Percentiles rank a stretch among this genome's conserved stretches.
Evolutionary conservation across 1,284 basidiomycete genomes (phyloP).

Genomic region (Microbotryomycetes sp.): DNA sequence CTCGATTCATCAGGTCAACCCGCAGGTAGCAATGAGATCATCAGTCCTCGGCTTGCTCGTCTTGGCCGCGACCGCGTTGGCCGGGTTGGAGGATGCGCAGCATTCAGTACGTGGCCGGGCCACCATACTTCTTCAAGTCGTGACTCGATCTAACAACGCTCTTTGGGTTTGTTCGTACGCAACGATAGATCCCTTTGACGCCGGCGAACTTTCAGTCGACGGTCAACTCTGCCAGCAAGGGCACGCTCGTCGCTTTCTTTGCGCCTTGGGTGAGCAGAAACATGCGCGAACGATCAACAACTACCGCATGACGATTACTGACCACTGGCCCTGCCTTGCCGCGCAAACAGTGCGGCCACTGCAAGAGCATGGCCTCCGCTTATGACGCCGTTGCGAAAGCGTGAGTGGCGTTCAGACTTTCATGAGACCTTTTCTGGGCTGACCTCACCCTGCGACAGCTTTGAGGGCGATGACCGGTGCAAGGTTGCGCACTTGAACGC

Average conservation of each 20-base stretch:
- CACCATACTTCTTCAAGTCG: too few species aligned
- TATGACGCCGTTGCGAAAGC: slow-evolving; percentile 49
- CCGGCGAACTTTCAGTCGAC: neutral
- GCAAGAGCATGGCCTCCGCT: slow-evolving; percentile 42
- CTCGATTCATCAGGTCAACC: neutral
- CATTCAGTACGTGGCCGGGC: slow-evolving; percentile 10
- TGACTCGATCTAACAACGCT: slow-evolving; percentile 54
- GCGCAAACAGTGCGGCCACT: slow-evolving; percentile 43
- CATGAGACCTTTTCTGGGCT: neutral
- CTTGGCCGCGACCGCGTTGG: slow-evolving; percentile 47
- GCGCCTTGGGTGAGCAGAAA: slow-evolving; percentile 27
- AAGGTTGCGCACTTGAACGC: slow-evolving; percentile 85
- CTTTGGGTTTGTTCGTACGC: neutral
- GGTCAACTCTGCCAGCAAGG: slow-evolving; percentile 2
- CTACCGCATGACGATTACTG: neutral
- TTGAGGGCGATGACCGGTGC: slow-evolving; percentile 49
- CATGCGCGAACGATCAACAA: neutral
- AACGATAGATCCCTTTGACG: neutral
- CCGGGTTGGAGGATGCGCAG: slow-evolving; percentile 49
- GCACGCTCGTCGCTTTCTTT: slow-evolving; percentile 33
- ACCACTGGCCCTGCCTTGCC: slow-evolving; percentile 57
- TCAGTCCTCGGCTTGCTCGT: slow-evolving; percentile 2
- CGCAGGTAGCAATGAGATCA: neutral
- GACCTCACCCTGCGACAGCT: neutral
- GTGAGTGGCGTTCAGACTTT: slow-evolving; percentile 54